Evolutionary conservation across 768 basidiomycete species (phyloP).

Genomic region (Pulveroboletus sp.): DNA sequence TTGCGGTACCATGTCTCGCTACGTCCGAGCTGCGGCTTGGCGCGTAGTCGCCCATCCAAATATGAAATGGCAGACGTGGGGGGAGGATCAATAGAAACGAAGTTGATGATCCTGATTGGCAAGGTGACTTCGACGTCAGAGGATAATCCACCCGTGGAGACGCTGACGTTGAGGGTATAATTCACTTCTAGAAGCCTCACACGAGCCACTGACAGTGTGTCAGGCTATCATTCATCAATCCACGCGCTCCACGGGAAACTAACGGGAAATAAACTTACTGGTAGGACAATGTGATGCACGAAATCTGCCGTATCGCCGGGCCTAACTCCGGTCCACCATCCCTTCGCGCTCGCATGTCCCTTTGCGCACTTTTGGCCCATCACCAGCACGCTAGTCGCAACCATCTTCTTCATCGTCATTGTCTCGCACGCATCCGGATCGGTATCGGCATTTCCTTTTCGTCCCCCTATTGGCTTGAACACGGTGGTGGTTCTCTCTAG

Average conservation of each 20-base stretch:
- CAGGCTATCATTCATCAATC: slow-evolving; percentile 42
- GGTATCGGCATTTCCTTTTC: slow-evolving; percentile 29
- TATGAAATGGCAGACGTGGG: slow-evolving; percentile 37
- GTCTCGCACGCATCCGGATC: slow-evolving; percentile 65
- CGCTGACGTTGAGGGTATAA: slow-evolving; percentile 63
- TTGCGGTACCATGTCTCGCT: slow-evolving; percentile 31
- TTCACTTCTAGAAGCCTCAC: slow-evolving; percentile 73
- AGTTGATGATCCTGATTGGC: slow-evolving; percentile 76
- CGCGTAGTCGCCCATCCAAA: slow-evolving; percentile 15
- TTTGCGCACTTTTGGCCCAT: slow-evolving; percentile 59
- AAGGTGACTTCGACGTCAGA: slow-evolving; percentile 66
- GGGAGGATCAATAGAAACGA: slow-evolving; percentile 82
- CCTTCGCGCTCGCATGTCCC: slow-evolving; percentile 74
- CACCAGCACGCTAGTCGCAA: slow-evolving; percentile 63
- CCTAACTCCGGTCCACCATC: slow-evolving; percentile 85
- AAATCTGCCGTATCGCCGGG: slow-evolving; percentile 60
- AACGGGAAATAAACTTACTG: slow-evolving; percentile 48
- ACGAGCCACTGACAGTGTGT: slow-evolving; percentile 64
- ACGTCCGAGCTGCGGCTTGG: slow-evolving; percentile 24
- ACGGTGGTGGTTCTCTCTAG: slow-evolving; percentile 63
- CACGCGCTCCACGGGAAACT: slow-evolving; percentile 3
- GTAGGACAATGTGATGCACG: slow-evolving; percentile 64
- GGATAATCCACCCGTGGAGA: slow-evolving; percentile 54
- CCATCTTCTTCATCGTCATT: slow-evolving; percentile 54
- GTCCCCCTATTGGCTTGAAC: slow-evolving; percentile 46